phyloP scores from a whole-genome alignment of 306 rosid genomes.

The Vigna reflexopilosa region DNA sequence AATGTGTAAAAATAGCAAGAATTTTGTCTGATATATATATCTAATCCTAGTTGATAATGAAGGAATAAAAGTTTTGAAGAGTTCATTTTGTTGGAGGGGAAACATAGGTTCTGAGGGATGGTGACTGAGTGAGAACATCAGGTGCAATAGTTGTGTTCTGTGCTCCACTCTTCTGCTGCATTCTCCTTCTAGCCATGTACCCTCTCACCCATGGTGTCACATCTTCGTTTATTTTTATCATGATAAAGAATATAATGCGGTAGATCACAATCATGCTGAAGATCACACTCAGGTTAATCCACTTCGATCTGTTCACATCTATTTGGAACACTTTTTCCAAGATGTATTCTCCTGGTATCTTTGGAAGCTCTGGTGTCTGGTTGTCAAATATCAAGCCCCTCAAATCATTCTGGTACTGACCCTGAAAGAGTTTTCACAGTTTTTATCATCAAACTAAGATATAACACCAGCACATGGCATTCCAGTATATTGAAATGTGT shows the following conservation, averaged over 20 bases:
- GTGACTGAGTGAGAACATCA: conserved; percentile 80
- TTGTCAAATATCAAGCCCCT: conserved; percentile 75
- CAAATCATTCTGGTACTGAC: conserved; percentile 93
- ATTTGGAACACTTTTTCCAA: conserved; percentile 77
- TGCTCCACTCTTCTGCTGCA: conserved; percentile 72
- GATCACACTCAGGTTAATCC: conserved; percentile 78
- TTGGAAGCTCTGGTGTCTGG: conserved; percentile 61
- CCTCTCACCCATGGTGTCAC: conserved; percentile 95
- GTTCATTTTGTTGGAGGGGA: conserved; percentile 34
- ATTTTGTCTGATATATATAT: conserved; percentile 30
- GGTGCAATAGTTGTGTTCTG: conserved; percentile 69
- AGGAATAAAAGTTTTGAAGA: conserved; percentile 31
- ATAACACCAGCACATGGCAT: not conserved
- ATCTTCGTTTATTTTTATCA: conserved; percentile 89
- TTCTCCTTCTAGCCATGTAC: conserved; percentile 84
- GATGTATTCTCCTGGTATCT: conserved; percentile 85
- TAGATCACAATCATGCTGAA: conserved; percentile 85
- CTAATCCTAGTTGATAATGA: conserved; percentile 32
- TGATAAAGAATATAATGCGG: conserved; percentile 77
- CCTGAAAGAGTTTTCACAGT: conserved; percentile 58
- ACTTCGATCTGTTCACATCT: conserved; percentile 73
- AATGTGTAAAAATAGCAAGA: conserved; percentile 29
- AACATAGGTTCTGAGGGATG: conserved; percentile 77
- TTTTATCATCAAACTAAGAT: conserved; percentile 6
- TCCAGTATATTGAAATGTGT: not conserved